Evolutionary conservation across 805 yeast species (phyloP).

Genomic region (Candida insectorum): DNA sequence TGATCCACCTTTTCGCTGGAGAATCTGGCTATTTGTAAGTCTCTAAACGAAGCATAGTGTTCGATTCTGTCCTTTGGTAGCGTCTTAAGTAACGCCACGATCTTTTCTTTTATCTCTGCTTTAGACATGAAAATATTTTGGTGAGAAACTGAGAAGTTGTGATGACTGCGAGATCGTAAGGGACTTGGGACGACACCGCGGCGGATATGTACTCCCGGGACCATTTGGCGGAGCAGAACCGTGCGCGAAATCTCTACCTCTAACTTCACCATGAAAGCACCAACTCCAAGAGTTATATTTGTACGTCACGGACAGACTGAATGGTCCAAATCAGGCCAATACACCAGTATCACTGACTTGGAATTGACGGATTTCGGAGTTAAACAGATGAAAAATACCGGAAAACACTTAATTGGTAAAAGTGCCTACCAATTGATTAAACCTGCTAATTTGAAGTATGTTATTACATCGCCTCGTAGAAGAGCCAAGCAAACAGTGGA

Average conservation of each 20-base stretch:
- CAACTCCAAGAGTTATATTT: conserved; percentile 66
- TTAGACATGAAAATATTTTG: conserved; percentile 26
- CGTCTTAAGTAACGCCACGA: conserved; percentile 55
- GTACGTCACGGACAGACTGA: conserved; percentile 90
- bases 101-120: conserved; percentile 50
- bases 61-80: conserved; percentile 68
- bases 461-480: conserved; percentile 76
- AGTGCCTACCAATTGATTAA: conserved; percentile 54
- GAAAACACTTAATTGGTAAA: conserved; percentile 60
- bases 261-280: conserved; percentile 11
- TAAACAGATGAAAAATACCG: conserved; percentile 71
- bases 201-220: no score
- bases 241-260: neutral
- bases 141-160: neutral
- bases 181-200: no score
- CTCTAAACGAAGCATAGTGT: conserved; percentile 69
- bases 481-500: conserved; percentile 77
- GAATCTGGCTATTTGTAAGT: conserved; percentile 49
- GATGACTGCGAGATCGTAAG: neutral
- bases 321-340: conserved; percentile 93
- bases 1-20: conserved; percentile 32
- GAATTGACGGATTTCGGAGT: conserved; percentile 77
- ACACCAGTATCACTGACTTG: conserved; percentile 83
- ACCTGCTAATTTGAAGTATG: conserved; percentile 57
- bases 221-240: no score